Evolutionary conservation across 805 yeast genomes (phyloP).

Genomic region (Torulaspora indica): DNA sequence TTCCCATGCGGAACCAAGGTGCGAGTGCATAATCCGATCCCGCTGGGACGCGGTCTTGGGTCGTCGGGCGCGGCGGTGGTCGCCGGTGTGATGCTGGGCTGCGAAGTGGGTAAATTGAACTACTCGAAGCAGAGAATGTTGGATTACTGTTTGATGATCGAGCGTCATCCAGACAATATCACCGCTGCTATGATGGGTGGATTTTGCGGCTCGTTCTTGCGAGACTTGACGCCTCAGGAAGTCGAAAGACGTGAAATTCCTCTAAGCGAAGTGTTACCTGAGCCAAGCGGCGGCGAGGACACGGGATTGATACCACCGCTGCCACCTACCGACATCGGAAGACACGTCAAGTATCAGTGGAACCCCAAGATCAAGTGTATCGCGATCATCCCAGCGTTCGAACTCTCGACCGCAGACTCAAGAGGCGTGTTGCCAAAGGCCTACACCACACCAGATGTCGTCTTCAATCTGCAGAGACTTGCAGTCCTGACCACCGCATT

Average conservation of each 20-base stretch:
- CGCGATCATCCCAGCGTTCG: constrained; percentile 90
- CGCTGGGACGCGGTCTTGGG: constrained; percentile 94
- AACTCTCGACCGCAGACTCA: constrained; percentile 86
- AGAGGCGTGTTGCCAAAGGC: constrained; percentile 83
- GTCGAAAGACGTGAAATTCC: constrained; percentile 76
- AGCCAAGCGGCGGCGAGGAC: constrained; percentile 64
- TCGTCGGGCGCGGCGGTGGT: constrained; percentile 98
- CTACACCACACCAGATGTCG: constrained; percentile 74
- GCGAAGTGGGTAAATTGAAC: constrained; percentile 70
- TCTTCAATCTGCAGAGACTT: constrained; percentile 88
- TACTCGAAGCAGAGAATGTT: constrained; percentile 76
- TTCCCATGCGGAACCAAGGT: constrained; percentile 84
- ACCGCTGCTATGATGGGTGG: constrained; percentile 99
- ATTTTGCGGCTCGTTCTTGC: constrained; percentile 89
- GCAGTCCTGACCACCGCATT: constrained; percentile 91
- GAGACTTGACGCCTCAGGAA: constrained; percentile 72
- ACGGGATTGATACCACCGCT: constrained; percentile 67
- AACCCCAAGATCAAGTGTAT: constrained; percentile 76
- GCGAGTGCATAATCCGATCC: constrained; percentile 84
- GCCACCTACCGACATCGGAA: constrained; percentile 86
- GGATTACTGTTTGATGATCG: constrained; percentile 94
- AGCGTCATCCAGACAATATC: constrained; percentile 96
- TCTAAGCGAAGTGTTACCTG: constrained; percentile 76
- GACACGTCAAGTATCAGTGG: constrained; percentile 83
- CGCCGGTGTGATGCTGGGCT: constrained; percentile 89